A percentile compares a stretch with the other conserved stretches of the same genome.
These are phyloP conservation scores for Acrodontium crateriforme DNA, from an alignment of 2,329 filamentous ascomycete species.

Conservation along the genomic window DNA sequence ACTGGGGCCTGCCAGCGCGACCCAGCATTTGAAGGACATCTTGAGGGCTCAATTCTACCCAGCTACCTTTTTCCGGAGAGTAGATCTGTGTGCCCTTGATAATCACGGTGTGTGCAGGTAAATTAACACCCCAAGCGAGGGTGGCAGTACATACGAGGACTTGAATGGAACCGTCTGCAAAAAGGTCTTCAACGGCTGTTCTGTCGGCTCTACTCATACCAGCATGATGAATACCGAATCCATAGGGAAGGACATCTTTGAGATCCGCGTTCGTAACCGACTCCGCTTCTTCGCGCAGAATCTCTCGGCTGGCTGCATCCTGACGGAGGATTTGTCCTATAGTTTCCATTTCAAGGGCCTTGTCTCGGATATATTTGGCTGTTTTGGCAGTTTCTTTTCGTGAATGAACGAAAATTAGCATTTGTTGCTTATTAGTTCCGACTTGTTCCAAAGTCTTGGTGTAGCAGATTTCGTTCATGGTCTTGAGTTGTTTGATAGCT, in stretches of 20 bases:
- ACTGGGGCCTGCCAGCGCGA: conserved; percentile 89
- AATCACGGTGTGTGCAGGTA: conserved; percentile 94
- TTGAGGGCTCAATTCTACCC: conserved; percentile 94
- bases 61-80: conserved; percentile 95
- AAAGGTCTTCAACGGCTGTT: conserved; percentile 87
- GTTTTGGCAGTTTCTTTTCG: conserved; percentile 97
- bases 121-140: conserved; percentile 96
- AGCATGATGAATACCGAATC: conserved; percentile 95
- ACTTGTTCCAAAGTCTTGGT: conserved; percentile 95
- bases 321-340: conserved; percentile 90
- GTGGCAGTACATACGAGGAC: conserved; percentile 95
- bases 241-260: conserved; percentile 89
- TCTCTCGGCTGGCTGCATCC: conserved; percentile 81
- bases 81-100: conserved; percentile 98
- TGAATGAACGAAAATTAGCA: conserved; percentile 98
- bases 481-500: conserved; percentile 96
- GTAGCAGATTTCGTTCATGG: conserved; percentile 98
- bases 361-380: conserved; percentile 88
- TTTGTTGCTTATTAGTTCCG: conserved; percentile 83
- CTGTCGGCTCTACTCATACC: conserved; percentile 94
- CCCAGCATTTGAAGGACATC: conserved; percentile 98
- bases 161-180: conserved; percentile 79
- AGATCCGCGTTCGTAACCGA: conserved; percentile 73
- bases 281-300: conserved; percentile 71
- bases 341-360: conserved; percentile 90